A percentile compares a stretch with the other conserved stretches of the same genome.
Conservation (phyloP, 2,329 filamentous ascomycete genomes). For the Parasarocladium wereldwijsianum region DNA sequence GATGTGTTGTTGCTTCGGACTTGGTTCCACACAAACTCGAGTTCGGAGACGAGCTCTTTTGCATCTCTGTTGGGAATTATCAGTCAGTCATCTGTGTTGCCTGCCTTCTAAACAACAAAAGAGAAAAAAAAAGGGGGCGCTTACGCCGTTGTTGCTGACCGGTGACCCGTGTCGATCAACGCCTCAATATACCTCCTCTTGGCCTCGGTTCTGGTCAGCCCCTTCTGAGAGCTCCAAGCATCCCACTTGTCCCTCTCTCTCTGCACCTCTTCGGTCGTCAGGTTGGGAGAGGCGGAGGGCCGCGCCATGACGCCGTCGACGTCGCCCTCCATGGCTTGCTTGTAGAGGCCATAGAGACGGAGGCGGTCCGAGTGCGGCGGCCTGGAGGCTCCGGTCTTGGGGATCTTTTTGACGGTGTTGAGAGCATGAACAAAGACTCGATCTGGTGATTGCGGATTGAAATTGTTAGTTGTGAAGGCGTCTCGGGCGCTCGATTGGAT, state of each 20-base stretch:
- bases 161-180: conserved; percentile 92
- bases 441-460: conserved; percentile 37
- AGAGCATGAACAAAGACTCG: conserved; percentile 97
- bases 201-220: conserved; percentile 74
- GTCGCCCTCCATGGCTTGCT: conserved; percentile 97
- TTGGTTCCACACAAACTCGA: conserved; percentile 99
- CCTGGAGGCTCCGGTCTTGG: conserved; percentile 78
- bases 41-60: conserved; percentile 73
- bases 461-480: background rate
- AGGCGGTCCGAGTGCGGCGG: conserved; percentile 76
- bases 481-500: background rate
- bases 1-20: conserved; percentile 85
- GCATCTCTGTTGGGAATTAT: conserved; percentile 47
- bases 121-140: conserved; percentile 13
- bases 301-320: conserved; percentile 88
- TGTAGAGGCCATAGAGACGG: conserved; percentile 93
- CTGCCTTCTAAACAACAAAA: too few relatives aligned
- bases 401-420: conserved; percentile 96
- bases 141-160: conserved; percentile 75
- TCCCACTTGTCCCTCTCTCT: conserved; percentile 66
- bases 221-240: conserved; percentile 82
- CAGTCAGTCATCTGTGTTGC: conserved; percentile 10
- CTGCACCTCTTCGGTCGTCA: conserved; percentile 37
- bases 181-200: conserved; percentile 90
- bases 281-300: conserved; percentile 36